These are phyloP conservation scores for Raffaelea arxii DNA, from an alignment of 2,329 filamentous ascomycete species.

Conservation along the genomic window DNA sequence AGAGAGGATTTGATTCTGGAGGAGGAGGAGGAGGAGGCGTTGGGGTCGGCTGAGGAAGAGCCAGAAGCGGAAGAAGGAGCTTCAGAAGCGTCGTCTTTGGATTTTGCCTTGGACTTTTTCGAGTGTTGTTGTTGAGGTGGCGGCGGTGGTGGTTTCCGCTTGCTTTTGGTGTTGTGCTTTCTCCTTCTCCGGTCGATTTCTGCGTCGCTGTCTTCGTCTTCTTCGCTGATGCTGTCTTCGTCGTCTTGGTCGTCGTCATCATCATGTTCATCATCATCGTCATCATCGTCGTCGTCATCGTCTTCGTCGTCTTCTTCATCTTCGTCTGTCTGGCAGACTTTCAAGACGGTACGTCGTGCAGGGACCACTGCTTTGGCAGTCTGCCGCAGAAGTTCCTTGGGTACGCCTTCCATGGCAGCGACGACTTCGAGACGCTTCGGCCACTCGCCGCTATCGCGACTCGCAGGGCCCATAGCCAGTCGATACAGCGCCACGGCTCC, in stretches of 20 bases:
- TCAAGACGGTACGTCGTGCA: slow-evolving; percentile 11
- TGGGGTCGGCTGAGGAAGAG: no score
- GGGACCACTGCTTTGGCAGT: slow-evolving; percentile 10
- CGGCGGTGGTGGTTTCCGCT: no score
- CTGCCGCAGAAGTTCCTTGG: slow-evolving; percentile 13
- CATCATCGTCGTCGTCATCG: neutral
- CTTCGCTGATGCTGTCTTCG: neutral
- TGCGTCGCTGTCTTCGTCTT: neutral
- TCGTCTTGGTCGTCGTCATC: neutral
- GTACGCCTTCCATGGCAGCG: slow-evolving; percentile 13
- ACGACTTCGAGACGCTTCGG: slow-evolving; percentile 13
- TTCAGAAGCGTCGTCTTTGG: no score
- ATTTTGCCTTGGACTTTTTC: no score
- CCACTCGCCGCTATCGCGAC: slow-evolving; percentile 3
- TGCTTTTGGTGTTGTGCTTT: neutral
- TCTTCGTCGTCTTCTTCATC: neutral
- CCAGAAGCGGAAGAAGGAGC: no score
- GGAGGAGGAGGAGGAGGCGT: no score
- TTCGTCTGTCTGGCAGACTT: neutral
- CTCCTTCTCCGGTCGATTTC: neutral
- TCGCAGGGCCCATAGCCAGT: slow-evolving; percentile 7
- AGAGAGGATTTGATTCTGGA: no score
- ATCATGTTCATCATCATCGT: neutral
- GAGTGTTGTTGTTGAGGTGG: no score
- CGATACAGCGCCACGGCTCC: slow-evolving; percentile 13